Evolutionary conservation across 805 yeast genomes (phyloP).

Genomic region (Clavispora carvajalis): DNA sequence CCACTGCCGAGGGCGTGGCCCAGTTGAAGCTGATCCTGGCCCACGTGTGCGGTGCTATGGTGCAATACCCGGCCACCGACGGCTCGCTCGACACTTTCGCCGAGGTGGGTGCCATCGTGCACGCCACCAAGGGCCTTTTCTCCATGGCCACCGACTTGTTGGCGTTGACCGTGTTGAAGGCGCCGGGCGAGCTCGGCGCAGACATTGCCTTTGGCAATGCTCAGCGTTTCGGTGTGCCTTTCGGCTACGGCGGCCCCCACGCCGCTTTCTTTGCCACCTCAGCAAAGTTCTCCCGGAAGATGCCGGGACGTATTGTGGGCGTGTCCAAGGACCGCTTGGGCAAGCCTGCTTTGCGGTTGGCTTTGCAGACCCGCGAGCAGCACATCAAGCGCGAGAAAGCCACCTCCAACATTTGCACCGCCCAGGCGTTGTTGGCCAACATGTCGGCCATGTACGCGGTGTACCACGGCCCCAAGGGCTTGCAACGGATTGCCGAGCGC

Average conservation of each 20-base stretch:
- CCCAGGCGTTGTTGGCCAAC: conserved; percentile 94
- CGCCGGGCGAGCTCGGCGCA: conserved; percentile 84
- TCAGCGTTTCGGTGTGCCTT: conserved; percentile 95
- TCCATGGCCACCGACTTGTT: conserved; percentile 89
- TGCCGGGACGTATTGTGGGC: conserved; percentile 96
- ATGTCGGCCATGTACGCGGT: conserved; percentile 95
- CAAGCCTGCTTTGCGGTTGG: conserved; percentile 81
- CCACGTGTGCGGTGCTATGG: conserved; percentile 70
- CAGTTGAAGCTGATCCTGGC: conserved; percentile 21
- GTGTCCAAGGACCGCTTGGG: conserved; percentile 89
- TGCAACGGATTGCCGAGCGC: conserved; percentile 70
- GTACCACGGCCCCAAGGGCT: conserved; percentile 90
- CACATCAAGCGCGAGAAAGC: conserved; percentile 97
- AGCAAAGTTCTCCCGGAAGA: conserved; percentile 77
- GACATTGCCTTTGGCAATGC: conserved; percentile 91
- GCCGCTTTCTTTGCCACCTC: conserved; percentile 94
- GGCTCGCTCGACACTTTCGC: conserved; percentile 53
- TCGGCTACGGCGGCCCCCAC: conserved; percentile 98
- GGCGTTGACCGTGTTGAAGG: conserved; percentile 78
- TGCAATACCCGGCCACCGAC: conserved; percentile 87
- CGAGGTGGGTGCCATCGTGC: conserved; percentile 59
- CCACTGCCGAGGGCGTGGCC: conserved; percentile 31
- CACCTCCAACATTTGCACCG: conserved; percentile 95
- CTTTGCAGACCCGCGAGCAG: conserved; percentile 96
- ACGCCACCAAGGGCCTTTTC: conserved; percentile 62